A percentile compares a stretch with the other conserved stretches of the same genome.
phyloP scores from a whole-genome alignment of 805 yeast genomes.

The Myxozyma melibiosi region DNA sequence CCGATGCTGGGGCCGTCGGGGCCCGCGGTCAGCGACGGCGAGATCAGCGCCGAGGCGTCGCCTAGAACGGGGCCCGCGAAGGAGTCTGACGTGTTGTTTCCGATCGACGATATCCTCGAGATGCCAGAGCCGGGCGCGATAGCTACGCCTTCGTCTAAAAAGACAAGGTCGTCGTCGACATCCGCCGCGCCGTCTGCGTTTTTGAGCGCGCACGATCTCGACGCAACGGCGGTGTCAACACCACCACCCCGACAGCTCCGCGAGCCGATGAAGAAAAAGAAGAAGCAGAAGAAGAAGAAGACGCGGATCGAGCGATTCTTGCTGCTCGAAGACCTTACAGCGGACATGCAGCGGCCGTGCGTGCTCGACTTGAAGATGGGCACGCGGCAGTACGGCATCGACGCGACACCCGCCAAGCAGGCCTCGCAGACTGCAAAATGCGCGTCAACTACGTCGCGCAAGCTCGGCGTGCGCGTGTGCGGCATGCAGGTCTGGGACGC shows the following conservation, averaged over 20 bases:
- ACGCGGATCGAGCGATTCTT: constrained; percentile 74
- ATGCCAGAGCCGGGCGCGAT: constrained; percentile 4
- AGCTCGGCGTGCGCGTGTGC: constrained; percentile 88
- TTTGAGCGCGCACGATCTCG: too few species aligned
- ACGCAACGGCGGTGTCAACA: too few species aligned
- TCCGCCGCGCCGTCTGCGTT: too few species aligned
- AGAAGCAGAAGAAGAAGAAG: constrained; percentile 7
- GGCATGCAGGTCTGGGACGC: constrained; percentile 87
- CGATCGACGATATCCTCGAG: constrained; percentile 23
- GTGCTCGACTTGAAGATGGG: constrained; percentile 98
- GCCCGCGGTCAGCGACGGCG: constrained; percentile 24
- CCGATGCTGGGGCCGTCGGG: too few species aligned
- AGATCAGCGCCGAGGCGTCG: constrained; percentile 20
- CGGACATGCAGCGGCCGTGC: constrained; percentile 80
- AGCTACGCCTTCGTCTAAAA: neutral
- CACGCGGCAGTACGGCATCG: constrained; percentile 96
- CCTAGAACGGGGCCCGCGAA: constrained; percentile 10
- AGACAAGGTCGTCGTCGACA: neutral
- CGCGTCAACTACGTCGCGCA: constrained; percentile 72
- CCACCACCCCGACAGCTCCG: neutral
- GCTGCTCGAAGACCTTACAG: constrained; percentile 84
- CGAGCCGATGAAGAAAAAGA: neutral
- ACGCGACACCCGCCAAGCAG: constrained; percentile 72
- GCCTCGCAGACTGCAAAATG: constrained; percentile 83
- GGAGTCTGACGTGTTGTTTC: constrained; percentile 27